Base-by-base conservation (phyloP, 495 filamentous ascomycete species). In the Penicillium canariense region DNA sequence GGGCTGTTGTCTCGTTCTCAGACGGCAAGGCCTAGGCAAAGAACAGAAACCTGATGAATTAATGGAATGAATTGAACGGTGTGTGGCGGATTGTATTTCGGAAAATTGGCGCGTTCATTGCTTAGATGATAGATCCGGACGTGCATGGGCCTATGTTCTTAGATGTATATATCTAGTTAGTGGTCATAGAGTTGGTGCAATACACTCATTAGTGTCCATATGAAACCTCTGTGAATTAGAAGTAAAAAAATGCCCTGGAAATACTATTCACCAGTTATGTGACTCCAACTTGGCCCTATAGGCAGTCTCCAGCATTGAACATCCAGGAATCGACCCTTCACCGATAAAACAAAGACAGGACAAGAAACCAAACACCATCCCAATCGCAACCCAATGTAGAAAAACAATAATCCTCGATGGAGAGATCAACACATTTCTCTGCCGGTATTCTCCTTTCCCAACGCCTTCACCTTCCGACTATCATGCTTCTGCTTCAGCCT, bases 1-100 rank as follows among this genome's bases (percentile, higher is more conserved):
- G 90, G 90, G 94, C 93, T 3, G 90, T 97, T 30, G 85, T 94
- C 11, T 92, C 91, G 18, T 96, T 96, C 61, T 95, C 73, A 60
- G 84, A 90, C 65, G 87, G 87, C 9, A 87, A 88, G 68, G 69
- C 61, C 26, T 80, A 66, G 36, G 28, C 15, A 34, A 47, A 4
- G 14, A 28, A 48, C 14, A 26, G 15, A 8, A 30, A 30, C 20
- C 15, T 30, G 4, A 17, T 35, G 36, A 20, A 38, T 3, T 20
- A 34, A 31, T 23, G 17, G 8, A 20, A 23, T 36, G 48, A 22
- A 17, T 31, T 20, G 36, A 18, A 42, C 22, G 48, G 38, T 22
- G 11, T 40, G 23, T 12, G 38, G 15, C 17, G 44, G 25, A 32
- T 23, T 14, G n/a, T 8, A 6, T 31, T 27, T n/a, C n/a, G n/a